These are phyloP conservation scores for Gracilaria gracilis DNA, from an alignment of 23 red algal genomes.

Conservation along the genomic window DNA sequence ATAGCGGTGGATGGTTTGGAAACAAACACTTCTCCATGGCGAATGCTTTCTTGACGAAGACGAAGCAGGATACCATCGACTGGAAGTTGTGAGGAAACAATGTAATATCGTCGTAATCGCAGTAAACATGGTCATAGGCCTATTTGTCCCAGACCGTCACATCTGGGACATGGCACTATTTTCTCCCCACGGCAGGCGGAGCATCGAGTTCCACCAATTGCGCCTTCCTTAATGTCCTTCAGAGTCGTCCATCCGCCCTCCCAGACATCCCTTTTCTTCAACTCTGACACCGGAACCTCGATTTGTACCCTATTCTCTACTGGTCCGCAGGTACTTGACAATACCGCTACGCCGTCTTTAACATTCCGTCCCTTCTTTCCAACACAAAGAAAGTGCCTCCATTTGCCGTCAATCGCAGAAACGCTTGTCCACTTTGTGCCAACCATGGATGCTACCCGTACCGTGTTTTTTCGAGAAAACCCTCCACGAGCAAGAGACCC, in stretches of 20 bases:
- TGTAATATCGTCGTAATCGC: not conserved
- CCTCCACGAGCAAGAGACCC: constrained; percentile 70
- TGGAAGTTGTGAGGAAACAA: constrained; percentile 57
- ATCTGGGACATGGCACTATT: constrained; percentile 72
- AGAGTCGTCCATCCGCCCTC: constrained; percentile 80
- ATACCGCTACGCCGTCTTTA: constrained; percentile 59
- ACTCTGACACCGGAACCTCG: constrained; percentile 74
- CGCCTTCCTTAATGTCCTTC: constrained; percentile 60
- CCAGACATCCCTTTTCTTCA: constrained; percentile 74
- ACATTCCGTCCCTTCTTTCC: constrained; percentile 66
- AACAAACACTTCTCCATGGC: constrained; percentile 93
- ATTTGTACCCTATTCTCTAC: constrained; percentile 56
- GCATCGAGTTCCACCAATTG: constrained; percentile 33
- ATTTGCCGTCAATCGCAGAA: constrained; percentile 69
- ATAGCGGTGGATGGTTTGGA: constrained; percentile 97
- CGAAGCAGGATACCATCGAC: constrained; percentile 63
- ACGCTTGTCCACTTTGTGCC: constrained; percentile 86
- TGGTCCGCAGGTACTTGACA: constrained; percentile 67
- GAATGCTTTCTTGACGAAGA: constrained; percentile 82
- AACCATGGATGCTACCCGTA: constrained; percentile 69
- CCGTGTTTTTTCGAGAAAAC: constrained; percentile 66
- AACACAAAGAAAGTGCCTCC: constrained; percentile 83
- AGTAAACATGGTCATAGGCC: constrained; percentile 50
- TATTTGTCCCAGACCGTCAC: constrained; percentile 81
- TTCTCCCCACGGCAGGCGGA: constrained; percentile 63